Evolutionary conservation across 805 yeast species (phyloP).

Genomic region (Candida broadrunensis): DNA sequence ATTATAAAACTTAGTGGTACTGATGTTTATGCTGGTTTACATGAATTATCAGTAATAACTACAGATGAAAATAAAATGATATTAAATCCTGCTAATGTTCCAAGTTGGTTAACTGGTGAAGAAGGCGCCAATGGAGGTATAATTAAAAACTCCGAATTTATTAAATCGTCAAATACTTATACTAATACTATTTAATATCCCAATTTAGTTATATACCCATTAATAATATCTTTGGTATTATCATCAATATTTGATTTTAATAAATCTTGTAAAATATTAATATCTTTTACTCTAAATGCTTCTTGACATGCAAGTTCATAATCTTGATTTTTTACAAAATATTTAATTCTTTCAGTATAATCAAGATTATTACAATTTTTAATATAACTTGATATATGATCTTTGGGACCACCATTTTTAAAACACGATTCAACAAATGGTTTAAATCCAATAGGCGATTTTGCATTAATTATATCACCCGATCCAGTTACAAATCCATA

Average conservation of each 20-base stretch:
- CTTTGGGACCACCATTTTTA: slow-evolving; percentile 47
- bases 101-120: slow-evolving; percentile 80
- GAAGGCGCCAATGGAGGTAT: slow-evolving; percentile 54
- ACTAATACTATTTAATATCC: slow-evolving; percentile 16
- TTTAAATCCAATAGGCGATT: slow-evolving; percentile 70
- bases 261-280: slow-evolving; percentile 12
- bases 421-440: slow-evolving; percentile 58
- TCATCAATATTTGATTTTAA: slow-evolving; percentile 6
- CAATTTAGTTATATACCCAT: slow-evolving; percentile 20
- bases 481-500: slow-evolving; percentile 26
- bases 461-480: slow-evolving; percentile 26
- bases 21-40: slow-evolving; percentile 78
- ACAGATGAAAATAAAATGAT: slow-evolving; percentile 28
- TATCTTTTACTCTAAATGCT: slow-evolving; percentile 44
- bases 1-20: slow-evolving; percentile 48
- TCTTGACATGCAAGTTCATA: slow-evolving; percentile 48
- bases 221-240: slow-evolving; percentile 10
- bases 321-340: slow-evolving; percentile 54
- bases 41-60: slow-evolving; percentile 50
- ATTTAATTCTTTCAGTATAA: slow-evolving; percentile 45
- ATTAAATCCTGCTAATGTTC: slow-evolving; percentile 54
- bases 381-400: slow-evolving; percentile 62
- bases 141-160: slow-evolving; percentile 13
- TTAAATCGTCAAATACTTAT: slow-evolving; percentile 1
- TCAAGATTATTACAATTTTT: slow-evolving; percentile 45